Percentiles rank a stretch among this genome's conserved stretches.
These are phyloP conservation scores for Coniella vitis DNA, from an alignment of 2,329 filamentous ascomycete species.

Conservation along the genomic window DNA sequence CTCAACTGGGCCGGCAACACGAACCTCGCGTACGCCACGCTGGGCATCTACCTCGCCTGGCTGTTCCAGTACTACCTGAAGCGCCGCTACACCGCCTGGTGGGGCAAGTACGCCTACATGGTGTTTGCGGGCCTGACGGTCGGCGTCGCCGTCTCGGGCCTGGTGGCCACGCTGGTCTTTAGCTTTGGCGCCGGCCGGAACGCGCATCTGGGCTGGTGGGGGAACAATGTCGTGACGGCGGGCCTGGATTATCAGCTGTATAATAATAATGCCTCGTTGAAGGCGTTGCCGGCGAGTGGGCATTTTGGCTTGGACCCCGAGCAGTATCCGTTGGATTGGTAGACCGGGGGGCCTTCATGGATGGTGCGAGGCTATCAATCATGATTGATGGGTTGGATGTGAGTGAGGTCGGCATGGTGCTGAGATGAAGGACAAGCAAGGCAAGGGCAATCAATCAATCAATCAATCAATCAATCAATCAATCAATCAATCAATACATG, in stretches of 20 bases:
- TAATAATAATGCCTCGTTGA: slow-evolving; percentile 17
- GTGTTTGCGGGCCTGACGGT: slow-evolving; percentile 35
- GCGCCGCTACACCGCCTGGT: slow-evolving; percentile 20
- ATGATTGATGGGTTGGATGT: not conserved
- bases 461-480: no score
- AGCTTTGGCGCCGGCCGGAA: slow-evolving; percentile 26
- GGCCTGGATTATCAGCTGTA: slow-evolving; percentile 25
- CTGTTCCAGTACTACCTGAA: slow-evolving; percentile 22
- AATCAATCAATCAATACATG: no score
- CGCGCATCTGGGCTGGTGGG: slow-evolving; percentile 35
- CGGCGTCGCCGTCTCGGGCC: slow-evolving; percentile 34
- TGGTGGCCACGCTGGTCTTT: slow-evolving; percentile 38
- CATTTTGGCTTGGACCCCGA: slow-evolving; percentile 26
- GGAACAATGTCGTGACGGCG: slow-evolving; percentile 35
- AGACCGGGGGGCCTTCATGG: not conserved
- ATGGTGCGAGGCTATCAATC: not conserved
- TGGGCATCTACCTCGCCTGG: slow-evolving; percentile 18
- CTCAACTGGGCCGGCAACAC: slow-evolving; percentile 40
- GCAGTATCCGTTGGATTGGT: slow-evolving; percentile 8
- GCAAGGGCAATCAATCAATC: no score
- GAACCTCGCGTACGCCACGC: slow-evolving; percentile 18
- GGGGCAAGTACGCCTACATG: slow-evolving; percentile 37
- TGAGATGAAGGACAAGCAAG: no score
- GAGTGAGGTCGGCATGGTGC: no score
- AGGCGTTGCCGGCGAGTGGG: slow-evolving; percentile 25